Evolutionary conservation across 345 rosid species (phyloP), one percentile per base, ranked within the genome.

Genomic region (Erysimum cheiranthoides): DNA sequence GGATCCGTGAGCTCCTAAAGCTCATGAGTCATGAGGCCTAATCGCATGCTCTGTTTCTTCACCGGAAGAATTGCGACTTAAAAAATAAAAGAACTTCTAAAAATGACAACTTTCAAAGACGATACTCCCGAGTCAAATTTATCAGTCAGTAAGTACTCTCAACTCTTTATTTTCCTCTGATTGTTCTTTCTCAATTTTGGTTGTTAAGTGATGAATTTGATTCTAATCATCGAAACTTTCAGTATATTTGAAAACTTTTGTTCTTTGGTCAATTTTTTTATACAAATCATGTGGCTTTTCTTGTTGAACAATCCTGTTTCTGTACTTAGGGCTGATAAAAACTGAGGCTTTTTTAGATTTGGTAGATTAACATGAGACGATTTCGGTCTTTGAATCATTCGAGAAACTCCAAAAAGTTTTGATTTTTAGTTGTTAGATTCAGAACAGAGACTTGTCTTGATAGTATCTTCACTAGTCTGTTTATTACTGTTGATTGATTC

Each of bases 141-240:
- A 5, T 74, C 78, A 66, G 59, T 66, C 10, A 47, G 67, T 74
- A 30, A 66, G 67, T 66, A 47, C 60, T 57, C 39, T 56, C 25
- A n/a, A 45, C 25, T 8, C 70, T 40, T 45, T 63, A 52, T 30
- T 73, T 6, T 30, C 2, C 36, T 10, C 75, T 35, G 45, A 13
- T 59, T 62, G 5, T 64, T 9, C 5, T 21, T 53, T 14, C 57
- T 61, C 39, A 32, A 5, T 34, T 71, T 25, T 45, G 12, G 40
- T n/a, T 68, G 39, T 69, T 42, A 31, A 25, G 18, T 43, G 43
- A 4, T 16, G 10, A 17, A 17, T 58, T 45, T 18, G 45, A 59
- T 34, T 45, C 14, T 6, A 34, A 21, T 71, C 66, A 0, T 70
- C 16, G 6, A 70, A 30, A 40, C n/a, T 11, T 5, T 25, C 12